Evolutionary conservation across 441 rosid genomes (phyloP).

Genomic region (Flueggea neowawraea): DNA sequence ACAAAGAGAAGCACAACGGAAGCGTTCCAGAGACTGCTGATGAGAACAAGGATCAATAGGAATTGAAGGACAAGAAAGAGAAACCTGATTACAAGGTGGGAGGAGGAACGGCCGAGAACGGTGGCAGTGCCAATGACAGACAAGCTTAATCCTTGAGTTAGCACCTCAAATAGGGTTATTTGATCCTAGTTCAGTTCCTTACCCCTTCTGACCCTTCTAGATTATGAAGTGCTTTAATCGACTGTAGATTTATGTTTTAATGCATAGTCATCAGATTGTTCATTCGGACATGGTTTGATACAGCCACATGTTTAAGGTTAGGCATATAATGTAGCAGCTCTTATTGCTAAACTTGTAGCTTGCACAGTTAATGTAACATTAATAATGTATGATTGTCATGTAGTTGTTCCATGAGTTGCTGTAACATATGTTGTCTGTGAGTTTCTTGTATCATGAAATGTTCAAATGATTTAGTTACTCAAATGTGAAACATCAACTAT

Average conservation of each 20-base stretch:
- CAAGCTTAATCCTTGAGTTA: conserved; percentile 29
- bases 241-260: conserved; percentile 25
- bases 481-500: no score
- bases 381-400: conserved; percentile 13
- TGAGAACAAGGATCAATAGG: conserved; percentile 24
- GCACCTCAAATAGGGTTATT: conserved; percentile 15
- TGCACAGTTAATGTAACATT: conserved; percentile 15
- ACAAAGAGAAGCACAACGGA: conserved; percentile 15
- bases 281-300: conserved; percentile 21
- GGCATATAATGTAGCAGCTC: conserved; percentile 26
- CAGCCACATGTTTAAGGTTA: conserved; percentile 24
- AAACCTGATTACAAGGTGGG: conserved; percentile 24
- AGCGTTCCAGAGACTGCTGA: conserved; percentile 22
- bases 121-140: conserved; percentile 22
- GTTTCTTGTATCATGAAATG: neutral
- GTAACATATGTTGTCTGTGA: neutral
- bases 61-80: conserved; percentile 17
- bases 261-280: conserved; percentile 30
- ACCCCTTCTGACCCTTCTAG: conserved; percentile 18
- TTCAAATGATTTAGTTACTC: no score
- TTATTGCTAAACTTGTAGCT: conserved; percentile 14
- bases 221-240: conserved; percentile 10
- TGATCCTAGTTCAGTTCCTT: conserved; percentile 12
- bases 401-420: conserved; percentile 12
- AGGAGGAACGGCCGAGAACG: conserved; percentile 35